Evolutionary conservation across 164 flowering plant species (phyloP).

Genomic region (Vitis amurensis): DNA sequence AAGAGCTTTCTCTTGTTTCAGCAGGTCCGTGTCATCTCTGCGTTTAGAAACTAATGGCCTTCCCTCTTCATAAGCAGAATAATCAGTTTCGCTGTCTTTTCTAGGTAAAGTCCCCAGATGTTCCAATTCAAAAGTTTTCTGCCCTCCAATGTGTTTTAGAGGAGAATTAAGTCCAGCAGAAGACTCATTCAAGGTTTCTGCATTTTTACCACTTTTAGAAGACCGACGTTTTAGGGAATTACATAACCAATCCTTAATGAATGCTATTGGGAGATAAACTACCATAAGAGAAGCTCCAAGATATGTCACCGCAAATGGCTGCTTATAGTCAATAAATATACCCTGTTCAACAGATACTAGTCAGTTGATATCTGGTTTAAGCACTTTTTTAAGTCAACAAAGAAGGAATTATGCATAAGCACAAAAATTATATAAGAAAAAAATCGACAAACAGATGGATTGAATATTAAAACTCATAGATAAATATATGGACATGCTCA

Average conservation of each 20-base stretch:
- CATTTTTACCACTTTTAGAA: conserved; percentile 49
- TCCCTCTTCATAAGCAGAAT: conserved; percentile 57
- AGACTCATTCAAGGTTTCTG: conserved; percentile 32
- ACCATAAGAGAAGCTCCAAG: conserved; percentile 97
- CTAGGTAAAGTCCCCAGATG: conserved; percentile 46
- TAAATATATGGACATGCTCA: too few species aligned
- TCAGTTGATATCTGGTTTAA: background rate
- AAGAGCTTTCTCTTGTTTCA: conserved; percentile 43
- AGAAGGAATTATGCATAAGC: background rate
- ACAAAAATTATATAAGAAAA: background rate
- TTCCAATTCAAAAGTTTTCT: conserved; percentile 60
- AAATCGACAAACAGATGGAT: background rate
- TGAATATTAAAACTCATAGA: too few species aligned
- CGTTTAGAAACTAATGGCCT: conserved; percentile 48
- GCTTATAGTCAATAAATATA: conserved; percentile 78
- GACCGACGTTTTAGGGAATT: conserved; percentile 47
- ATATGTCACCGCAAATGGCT: conserved; percentile 96
- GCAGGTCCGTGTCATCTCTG: conserved; percentile 36
- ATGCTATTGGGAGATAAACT: conserved; percentile 89
- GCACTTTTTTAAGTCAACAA: background rate
- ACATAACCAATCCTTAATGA: conserved; percentile 79
- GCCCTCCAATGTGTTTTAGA: conserved; percentile 42
- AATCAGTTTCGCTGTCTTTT: conserved; percentile 71
- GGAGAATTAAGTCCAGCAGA: conserved; percentile 50
- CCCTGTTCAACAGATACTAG: conserved; percentile 42